Evolutionary conservation across 2,329 filamentous ascomycete species (phyloP).

Genomic region (Diplodia intermedia): DNA sequence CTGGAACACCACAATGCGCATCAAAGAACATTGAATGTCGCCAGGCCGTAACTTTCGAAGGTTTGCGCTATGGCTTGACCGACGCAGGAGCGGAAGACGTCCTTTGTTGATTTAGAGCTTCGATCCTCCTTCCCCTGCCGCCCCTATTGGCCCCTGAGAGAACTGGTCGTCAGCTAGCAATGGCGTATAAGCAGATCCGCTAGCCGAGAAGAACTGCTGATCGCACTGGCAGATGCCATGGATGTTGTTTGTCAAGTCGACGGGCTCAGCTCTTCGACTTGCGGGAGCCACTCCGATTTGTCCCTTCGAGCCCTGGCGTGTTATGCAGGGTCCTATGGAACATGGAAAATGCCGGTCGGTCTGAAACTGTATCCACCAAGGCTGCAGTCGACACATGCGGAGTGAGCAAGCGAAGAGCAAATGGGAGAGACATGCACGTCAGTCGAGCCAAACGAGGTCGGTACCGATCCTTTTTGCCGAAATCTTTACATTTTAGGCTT

Average conservation of each 20-base stretch:
- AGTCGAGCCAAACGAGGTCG: too few species aligned
- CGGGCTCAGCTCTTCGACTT: not conserved
- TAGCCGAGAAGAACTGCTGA: conserved; percentile 19
- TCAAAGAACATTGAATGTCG: not conserved
- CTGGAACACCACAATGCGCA: conserved; percentile 14
- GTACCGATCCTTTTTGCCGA: too few species aligned
- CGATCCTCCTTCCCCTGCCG: not conserved
- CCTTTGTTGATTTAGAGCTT: not conserved
- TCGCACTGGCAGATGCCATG: not conserved
- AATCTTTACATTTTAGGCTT: too few species aligned
- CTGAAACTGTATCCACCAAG: too few species aligned
- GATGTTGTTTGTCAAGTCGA: not conserved
- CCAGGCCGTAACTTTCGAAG: not conserved
- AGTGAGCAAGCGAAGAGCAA: too few species aligned
- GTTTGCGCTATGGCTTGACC: not conserved
- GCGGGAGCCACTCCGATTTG: too few species aligned
- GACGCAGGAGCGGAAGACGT: conserved; percentile 6
- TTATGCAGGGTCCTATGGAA: too few species aligned
- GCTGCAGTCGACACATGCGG: too few species aligned
- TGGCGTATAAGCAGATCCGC: not conserved
- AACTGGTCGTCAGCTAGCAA: not conserved
- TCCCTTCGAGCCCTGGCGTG: too few species aligned
- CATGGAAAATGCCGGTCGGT: too few species aligned
- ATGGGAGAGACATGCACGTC: too few species aligned
- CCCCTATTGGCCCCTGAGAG: conserved; percentile 27